Conservation (phyloP, 495 filamentous ascomycete species). For the Penicillium nucicola region DNA sequence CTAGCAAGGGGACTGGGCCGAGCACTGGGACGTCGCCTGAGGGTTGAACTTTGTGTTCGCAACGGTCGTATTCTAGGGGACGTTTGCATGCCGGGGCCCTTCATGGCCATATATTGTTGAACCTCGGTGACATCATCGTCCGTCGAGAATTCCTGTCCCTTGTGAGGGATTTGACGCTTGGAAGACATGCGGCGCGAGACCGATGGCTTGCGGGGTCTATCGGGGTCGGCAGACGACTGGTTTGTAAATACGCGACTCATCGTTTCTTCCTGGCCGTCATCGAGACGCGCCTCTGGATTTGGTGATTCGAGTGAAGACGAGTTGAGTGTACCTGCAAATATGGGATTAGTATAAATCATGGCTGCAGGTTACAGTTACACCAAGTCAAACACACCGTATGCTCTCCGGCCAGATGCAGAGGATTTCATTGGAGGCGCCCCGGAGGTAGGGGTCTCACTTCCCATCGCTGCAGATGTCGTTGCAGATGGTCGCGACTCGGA, state of each 20-base stretch:
- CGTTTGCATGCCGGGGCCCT: conserved; percentile 27
- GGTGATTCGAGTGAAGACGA: conserved; percentile 19
- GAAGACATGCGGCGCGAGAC: conserved; percentile 71
- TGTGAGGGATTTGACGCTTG: conserved; percentile 68
- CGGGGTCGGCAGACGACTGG: conserved; percentile 57
- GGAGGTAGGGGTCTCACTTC: background rate
- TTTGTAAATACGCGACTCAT: conserved; percentile 23
- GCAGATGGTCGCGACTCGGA: conserved; percentile 12
- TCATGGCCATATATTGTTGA: conserved; percentile 50
- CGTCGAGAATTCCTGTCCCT: conserved; percentile 86
- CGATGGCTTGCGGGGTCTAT: conserved; percentile 65
- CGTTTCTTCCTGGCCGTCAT: conserved; percentile 34
- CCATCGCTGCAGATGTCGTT: background rate
- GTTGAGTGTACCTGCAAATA: conserved; percentile 36
- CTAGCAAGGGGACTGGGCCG: conserved; percentile 57
- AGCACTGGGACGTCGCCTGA: conserved; percentile 63
- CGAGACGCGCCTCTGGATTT: conserved; percentile 22
- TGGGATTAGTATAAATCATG: conserved; percentile 10
- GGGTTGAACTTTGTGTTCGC: conserved; percentile 55
- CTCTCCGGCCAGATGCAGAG: conserved; percentile 25
- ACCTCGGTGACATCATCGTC: conserved; percentile 89
- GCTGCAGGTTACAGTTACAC: conserved; percentile 23
- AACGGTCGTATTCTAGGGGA: conserved; percentile 41
- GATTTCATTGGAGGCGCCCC: conserved; percentile 18
- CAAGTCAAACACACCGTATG: conserved; percentile 29